These are phyloP conservation scores for Crithidia bombi DNA, from an alignment of 208 protist species.

Conservation along the genomic window DNA sequence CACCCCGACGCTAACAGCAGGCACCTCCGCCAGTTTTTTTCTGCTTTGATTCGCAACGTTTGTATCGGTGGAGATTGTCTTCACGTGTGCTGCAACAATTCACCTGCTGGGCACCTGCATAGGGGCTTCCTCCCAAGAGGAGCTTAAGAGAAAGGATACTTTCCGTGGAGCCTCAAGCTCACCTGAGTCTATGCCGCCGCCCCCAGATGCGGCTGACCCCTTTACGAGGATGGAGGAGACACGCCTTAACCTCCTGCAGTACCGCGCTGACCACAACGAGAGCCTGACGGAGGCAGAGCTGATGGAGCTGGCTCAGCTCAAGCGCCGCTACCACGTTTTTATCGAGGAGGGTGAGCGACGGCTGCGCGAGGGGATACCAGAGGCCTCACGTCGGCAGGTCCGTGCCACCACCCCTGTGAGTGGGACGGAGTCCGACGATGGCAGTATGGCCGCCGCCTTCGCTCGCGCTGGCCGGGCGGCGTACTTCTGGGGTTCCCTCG, in stretches of 20 bases:
- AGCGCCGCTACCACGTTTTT: slow-evolving; percentile 54
- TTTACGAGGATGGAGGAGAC: slow-evolving; percentile 65
- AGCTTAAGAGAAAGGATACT: too few species aligned
- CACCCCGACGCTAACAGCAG: too few species aligned
- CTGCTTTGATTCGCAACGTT: too few species aligned
- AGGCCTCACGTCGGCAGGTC: background rate
- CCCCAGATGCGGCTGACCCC: slow-evolving; percentile 1
- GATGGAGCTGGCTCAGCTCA: slow-evolving; percentile 50
- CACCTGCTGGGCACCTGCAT: too few species aligned
- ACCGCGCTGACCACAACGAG: slow-evolving; percentile 20
- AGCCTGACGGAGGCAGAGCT: slow-evolving; percentile 42
- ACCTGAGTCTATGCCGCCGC: slow-evolving; percentile 29
- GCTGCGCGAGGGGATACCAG: slow-evolving; percentile 31
- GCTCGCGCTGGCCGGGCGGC: slow-evolving; percentile 56
- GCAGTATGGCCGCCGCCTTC: slow-evolving; percentile 36
- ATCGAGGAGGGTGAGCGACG: slow-evolving; percentile 59
- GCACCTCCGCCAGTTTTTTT: too few species aligned
- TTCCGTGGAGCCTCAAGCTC: too few species aligned
- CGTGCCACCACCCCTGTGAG: background rate
- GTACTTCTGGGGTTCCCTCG: slow-evolving; percentile 85
- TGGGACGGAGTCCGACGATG: background rate
- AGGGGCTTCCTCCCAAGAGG: too few species aligned
- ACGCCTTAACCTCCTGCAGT: slow-evolving; percentile 40
- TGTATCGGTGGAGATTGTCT: too few species aligned
- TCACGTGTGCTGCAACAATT: too few species aligned